phyloP scores from a whole-genome alignment of 768 basidiomycete genomes.

The Lactifluus rugatus region DNA sequence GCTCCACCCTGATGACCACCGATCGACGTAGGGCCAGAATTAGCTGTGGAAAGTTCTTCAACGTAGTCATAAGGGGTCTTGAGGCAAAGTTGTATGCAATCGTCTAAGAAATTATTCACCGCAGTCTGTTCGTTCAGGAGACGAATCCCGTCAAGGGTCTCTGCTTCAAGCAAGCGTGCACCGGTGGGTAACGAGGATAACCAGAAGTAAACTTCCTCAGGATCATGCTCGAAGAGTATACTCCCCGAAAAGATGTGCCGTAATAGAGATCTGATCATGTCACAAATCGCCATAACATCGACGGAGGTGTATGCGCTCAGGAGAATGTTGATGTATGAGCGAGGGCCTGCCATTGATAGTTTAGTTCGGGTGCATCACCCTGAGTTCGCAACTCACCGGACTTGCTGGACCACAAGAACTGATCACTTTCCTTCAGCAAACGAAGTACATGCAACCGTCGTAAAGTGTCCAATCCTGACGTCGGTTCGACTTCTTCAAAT shows the following conservation, averaged over 20 bases:
- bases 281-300: slow-evolving; percentile 41
- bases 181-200: slow-evolving; percentile 50
- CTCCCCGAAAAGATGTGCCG: slow-evolving; percentile 56
- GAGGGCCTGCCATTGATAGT: slow-evolving; percentile 20
- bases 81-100: slow-evolving; percentile 71
- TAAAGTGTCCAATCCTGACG: slow-evolving; percentile 41
- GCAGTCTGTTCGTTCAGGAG: slow-evolving; percentile 47
- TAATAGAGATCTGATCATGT: slow-evolving; percentile 45
- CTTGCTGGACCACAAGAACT: slow-evolving; percentile 71
- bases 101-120: slow-evolving; percentile 68
- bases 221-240: slow-evolving; percentile 72
- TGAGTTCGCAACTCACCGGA: slow-evolving; percentile 22
- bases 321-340: slow-evolving; percentile 65
- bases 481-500: slow-evolving; percentile 24
- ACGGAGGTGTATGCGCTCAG: slow-evolving; percentile 51
- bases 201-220: slow-evolving; percentile 66
- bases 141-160: slow-evolving; percentile 42
- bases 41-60: slow-evolving; percentile 48
- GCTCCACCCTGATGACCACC: slow-evolving; percentile 20
- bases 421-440: slow-evolving; percentile 63
- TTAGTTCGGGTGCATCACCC: not conserved
- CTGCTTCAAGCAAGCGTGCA: slow-evolving; percentile 28
- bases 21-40: slow-evolving; percentile 4
- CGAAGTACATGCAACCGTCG: slow-evolving; percentile 72
- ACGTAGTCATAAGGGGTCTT: slow-evolving; percentile 83